A percentile compares a stretch with the other conserved stretches of the same genome.
Evolutionary conservation across 345 rosid species (phyloP).

Genomic region (Aquilaria yunnanensis): DNA sequence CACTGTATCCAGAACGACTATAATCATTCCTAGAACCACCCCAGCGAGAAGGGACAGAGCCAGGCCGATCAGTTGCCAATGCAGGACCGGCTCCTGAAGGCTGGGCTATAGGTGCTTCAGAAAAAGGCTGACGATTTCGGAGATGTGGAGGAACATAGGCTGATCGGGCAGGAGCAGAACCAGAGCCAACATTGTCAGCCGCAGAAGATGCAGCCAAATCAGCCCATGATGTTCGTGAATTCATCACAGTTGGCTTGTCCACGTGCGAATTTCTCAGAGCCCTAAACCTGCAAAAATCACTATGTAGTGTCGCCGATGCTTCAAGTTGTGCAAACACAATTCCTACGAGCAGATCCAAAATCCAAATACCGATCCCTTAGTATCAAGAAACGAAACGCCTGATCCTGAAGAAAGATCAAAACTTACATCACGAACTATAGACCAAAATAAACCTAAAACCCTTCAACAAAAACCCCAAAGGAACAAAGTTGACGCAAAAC

Average conservation of each 20-base stretch:
- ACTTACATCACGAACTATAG: too few species aligned
- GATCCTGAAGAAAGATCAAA: too few species aligned
- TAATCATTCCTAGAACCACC: conserved; percentile 40
- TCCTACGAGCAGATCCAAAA: too few species aligned
- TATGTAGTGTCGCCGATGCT: too few species aligned
- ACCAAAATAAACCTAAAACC: too few species aligned
- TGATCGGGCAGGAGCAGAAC: conserved; percentile 38
- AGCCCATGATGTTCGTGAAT: conserved; percentile 84
- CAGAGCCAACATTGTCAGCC: conserved; percentile 56
- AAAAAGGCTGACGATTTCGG: conserved; percentile 50
- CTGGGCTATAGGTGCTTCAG: conserved; percentile 46
- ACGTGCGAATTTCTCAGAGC: conserved; percentile 1
- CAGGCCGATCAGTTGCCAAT: conserved; percentile 36
- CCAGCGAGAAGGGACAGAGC: conserved; percentile 53
- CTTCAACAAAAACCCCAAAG: too few species aligned
- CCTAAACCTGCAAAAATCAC: not conserved
- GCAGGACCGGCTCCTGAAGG: conserved; percentile 30
- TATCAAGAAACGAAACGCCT: too few species aligned
- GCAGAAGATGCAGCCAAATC: conserved; percentile 88
- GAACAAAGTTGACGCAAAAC: too few species aligned
- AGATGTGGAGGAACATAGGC: conserved; percentile 89
- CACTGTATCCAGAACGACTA: conserved; percentile 18
- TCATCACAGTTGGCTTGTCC: conserved; percentile 36
- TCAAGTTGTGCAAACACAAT: too few species aligned
- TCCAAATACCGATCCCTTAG: too few species aligned